Percentiles rank a stretch among this genome's conserved stretches.
phyloP scores from a whole-genome alignment of 139 green algal species.

The Pedinophyceae sp. region DNA sequence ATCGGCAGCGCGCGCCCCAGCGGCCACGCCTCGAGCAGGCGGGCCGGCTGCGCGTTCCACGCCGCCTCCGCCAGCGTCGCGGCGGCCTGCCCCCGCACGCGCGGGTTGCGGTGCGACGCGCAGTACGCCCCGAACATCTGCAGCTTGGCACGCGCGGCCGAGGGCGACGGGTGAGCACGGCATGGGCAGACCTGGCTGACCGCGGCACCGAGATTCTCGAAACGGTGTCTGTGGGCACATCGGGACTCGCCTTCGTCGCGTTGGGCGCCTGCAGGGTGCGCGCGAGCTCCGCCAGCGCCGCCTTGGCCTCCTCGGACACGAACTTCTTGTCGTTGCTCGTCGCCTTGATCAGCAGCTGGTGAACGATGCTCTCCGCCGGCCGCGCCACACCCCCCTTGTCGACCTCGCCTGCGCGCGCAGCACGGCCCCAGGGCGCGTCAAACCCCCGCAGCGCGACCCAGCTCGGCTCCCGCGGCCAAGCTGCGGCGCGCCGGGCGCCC shows the following conservation, averaged over 20 bases:
- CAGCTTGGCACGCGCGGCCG: no score
- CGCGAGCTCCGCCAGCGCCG: neutral
- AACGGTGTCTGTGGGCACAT: neutral
- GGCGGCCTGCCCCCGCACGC: slow-evolving; percentile 22
- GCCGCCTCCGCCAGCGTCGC: slow-evolving; percentile 6
- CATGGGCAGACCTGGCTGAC: slow-evolving; percentile 6
- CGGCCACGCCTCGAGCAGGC: slow-evolving; percentile 11
- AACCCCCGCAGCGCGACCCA: no score
- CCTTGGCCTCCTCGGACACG: slow-evolving; percentile 38
- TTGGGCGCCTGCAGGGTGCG: slow-evolving; percentile 10
- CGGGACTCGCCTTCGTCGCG: neutral
- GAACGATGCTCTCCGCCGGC: slow-evolving; percentile 27
- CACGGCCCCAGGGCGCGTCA: no score
- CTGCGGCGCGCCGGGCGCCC: no score
- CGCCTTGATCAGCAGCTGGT: slow-evolving; percentile 37
- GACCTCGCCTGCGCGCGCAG: no score
- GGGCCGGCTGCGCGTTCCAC: slow-evolving; percentile 6
- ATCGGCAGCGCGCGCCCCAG: slow-evolving; percentile 12
- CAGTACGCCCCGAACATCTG: slow-evolving; percentile 31
- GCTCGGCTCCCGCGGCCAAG: no score
- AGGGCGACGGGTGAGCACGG: no score
- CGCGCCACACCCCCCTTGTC: slow-evolving; percentile 12
- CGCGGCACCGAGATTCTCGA: neutral
- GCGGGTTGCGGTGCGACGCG: slow-evolving; percentile 15
- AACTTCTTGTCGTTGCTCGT: slow-evolving; percentile 46